A percentile compares a stretch with the other conserved stretches of the same genome.
Conservation (phyloP, 208 protist species). For the Crithidia bombi region DNA sequence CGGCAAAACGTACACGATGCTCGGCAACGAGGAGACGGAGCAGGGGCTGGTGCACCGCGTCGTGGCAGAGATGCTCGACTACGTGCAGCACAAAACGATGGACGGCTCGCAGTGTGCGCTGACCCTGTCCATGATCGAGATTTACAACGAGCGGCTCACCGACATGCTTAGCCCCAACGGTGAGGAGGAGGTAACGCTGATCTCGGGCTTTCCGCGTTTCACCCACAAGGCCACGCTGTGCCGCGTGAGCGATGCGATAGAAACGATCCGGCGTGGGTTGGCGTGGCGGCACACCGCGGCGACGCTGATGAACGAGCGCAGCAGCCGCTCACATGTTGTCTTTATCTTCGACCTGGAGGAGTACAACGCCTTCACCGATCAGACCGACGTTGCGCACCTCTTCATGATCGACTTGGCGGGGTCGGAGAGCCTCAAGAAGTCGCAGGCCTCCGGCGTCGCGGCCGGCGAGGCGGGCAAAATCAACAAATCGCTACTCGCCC, state of each 20-base stretch:
- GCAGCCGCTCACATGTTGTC: conserved; percentile 97
- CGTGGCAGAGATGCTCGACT: conserved; percentile 92
- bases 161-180: conserved; percentile 90
- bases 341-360: conserved; percentile 94
- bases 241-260: conserved; percentile 73
- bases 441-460: conserved; percentile 80
- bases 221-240: conserved; percentile 72
- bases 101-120: conserved; percentile 89
- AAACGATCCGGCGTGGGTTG: conserved; percentile 74
- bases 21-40: conserved; percentile 78
- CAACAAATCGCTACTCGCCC: conserved; percentile 91
- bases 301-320: conserved; percentile 97
- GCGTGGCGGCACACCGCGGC: conserved; percentile 85
- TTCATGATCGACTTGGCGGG: conserved; percentile 97
- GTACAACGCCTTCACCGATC: conserved; percentile 84
- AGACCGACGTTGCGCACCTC: conserved; percentile 92
- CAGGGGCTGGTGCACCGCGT: conserved; percentile 90
- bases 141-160: conserved; percentile 92
- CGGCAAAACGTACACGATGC: conserved; percentile 92
- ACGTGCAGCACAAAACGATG: conserved; percentile 78
- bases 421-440: conserved; percentile 94
- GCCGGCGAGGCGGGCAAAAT: conserved; percentile 93
- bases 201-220: conserved; percentile 82
- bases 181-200: conserved; percentile 82
- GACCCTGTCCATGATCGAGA: conserved; percentile 92